A percentile compares a stretch with the other conserved stretches of the same genome.
These are phyloP conservation scores for Suillus subalutaceus DNA, from an alignment of 768 basidiomycete species.

Conservation along the genomic window DNA sequence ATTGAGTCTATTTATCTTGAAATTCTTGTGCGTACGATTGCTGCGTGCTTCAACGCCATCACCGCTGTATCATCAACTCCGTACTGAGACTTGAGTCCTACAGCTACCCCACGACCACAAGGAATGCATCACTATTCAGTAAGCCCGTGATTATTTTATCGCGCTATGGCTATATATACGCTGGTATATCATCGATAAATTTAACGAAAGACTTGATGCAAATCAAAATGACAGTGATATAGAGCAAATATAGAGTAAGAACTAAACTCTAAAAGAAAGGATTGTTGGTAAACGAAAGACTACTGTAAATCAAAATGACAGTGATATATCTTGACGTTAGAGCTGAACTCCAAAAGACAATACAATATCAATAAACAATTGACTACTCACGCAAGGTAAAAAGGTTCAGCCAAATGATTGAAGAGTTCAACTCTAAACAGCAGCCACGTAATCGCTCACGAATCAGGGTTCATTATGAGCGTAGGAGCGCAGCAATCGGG, in stretches of 20 bases:
- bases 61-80: neutral
- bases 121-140: neutral
- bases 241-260: neutral
- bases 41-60: neutral
- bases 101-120: neutral
- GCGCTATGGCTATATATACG: neutral
- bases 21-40: too few relatives aligned
- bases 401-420: neutral
- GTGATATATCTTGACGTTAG: neutral
- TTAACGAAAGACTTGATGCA: neutral
- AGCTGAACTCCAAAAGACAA: neutral
- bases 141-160: neutral
- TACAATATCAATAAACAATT: neutral
- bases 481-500: neutral
- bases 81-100: neutral
- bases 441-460: neutral
- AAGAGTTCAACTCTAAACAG: neutral
- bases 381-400: neutral
- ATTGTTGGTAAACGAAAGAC: neutral
- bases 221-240: constrained; percentile 1
- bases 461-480: neutral
- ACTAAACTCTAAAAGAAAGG: neutral
- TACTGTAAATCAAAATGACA: neutral
- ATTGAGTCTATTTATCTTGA: too few relatives aligned
- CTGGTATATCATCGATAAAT: neutral